Evolutionary conservation across 1,284 basidiomycete genomes (phyloP).

Genomic region (Moniliella sp.): DNA sequence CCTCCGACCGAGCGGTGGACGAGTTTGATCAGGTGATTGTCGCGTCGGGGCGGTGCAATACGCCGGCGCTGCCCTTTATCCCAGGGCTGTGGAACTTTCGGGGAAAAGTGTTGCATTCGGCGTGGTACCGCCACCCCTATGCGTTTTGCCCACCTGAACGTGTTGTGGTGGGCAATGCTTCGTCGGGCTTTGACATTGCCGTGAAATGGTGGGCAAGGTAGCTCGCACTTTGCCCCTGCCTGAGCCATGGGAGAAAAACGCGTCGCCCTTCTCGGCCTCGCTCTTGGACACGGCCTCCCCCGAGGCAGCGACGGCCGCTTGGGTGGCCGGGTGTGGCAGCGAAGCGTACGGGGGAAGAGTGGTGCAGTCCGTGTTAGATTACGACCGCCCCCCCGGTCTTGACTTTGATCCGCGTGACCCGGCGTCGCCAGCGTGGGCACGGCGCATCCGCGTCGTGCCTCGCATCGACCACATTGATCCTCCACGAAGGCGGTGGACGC

Average conservation of each 20-base stretch:
- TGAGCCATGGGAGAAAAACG: constrained; percentile 3
- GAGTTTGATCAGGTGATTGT: constrained; percentile 18
- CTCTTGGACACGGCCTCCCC: constrained; percentile 7
- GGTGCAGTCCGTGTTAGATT: constrained; percentile 11
- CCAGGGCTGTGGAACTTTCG: constrained; percentile 34
- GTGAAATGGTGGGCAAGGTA: constrained; percentile 35
- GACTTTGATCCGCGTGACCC: constrained; percentile 23
- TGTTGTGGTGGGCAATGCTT: constrained; percentile 40
- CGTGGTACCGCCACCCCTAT: constrained; percentile 37
- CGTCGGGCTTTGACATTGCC: constrained; percentile 39
- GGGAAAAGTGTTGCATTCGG: constrained; percentile 36
- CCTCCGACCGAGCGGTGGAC: constrained; percentile 1
- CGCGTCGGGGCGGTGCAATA: constrained; percentile 39
- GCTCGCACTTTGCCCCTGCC: constrained; percentile 6
- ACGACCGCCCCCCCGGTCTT: constrained; percentile 14
- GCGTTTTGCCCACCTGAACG: constrained; percentile 22
- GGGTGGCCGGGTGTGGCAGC: constrained; percentile 1
- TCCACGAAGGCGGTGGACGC: neutral
- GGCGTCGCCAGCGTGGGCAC: constrained; percentile 12
- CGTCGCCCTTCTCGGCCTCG: neutral
- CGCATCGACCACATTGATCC: constrained; percentile 6
- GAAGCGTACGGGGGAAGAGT: constrained; percentile 3
- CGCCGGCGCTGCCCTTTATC: constrained; percentile 37
- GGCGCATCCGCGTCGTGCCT: constrained; percentile 16
- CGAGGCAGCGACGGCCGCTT: constrained; percentile 3